Base-by-base conservation (phyloP, 306 rosid species). In the Rosa rugosa region DNA sequence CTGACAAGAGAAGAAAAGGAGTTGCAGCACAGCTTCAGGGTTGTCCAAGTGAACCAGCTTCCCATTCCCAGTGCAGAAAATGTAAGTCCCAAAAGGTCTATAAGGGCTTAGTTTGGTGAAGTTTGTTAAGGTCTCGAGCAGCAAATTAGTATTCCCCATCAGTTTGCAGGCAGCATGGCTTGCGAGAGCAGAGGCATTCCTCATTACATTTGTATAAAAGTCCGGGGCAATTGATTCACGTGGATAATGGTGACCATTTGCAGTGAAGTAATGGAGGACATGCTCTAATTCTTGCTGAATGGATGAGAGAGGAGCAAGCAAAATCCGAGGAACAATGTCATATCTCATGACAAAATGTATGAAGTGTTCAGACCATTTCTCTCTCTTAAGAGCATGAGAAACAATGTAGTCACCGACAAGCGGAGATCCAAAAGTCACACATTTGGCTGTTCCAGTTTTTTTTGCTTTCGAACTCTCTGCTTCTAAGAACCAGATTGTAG, bases 371-470 rank as follows among this genome's bases (percentile, higher is more conserved):
- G 91, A 80, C 98, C 98, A 95, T 0, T 88, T 82, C 87, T 95
- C 94, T 62, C 99, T 70, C 70, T 76, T 80, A n/a, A 96, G 86
- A 47, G 97, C 94, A 72, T 95, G 99, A 80, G 97, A 85, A 76
- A 94, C 71, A 41, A 94, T 86, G 54, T 74, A 90, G 76, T 88
- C 80, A 5, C 97, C 98, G 40, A 90, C 56, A 1, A 92, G 89
- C 17, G 99, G 97, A 67, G 97, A 88, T 5, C 97, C 97, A 36
- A 94, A 92, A 54, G 99, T 91, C 16, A 92, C 69, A 76, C 97
- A 92, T 6, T 71, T 4, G 1, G 87, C 82, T 8, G 75, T 44
- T 11, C 2, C 27, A 1, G 5, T 16, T 8, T 27, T 25, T 20
- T 20, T n/a, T n/a, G n/a, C 42, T 60, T 63, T 88, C 14, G 27